Evolutionary conservation across 1,284 basidiomycete genomes (phyloP).

Genomic region (Cryptococcus sp.): DNA sequence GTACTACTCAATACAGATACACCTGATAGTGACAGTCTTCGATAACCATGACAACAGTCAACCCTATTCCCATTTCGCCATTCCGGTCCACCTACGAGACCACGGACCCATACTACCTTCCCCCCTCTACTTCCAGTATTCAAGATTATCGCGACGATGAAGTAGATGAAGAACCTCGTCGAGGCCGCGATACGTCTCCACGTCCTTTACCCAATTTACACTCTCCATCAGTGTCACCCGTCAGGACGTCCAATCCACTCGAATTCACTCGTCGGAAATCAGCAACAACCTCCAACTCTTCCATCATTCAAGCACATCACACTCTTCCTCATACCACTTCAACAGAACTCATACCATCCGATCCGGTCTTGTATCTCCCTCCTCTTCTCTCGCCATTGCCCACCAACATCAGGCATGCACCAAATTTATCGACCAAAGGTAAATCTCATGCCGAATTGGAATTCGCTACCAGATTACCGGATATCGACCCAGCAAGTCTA

Average conservation of each 20-base stretch:
- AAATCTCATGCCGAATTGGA: conserved; percentile 1
- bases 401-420: conserved; percentile 18
- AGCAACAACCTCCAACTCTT: background rate
- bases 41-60: background rate
- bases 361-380: conserved; percentile 68
- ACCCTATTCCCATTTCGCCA: background rate
- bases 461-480: conserved; percentile 70
- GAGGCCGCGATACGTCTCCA: conserved; percentile 15
- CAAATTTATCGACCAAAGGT: conserved; percentile 17
- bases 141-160: background rate
- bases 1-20: too few relatives aligned
- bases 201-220: conserved; percentile 13
- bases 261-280: background rate
- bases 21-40: too few relatives aligned
- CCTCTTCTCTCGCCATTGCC: conserved; percentile 68
- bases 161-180: background rate
- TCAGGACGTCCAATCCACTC: background rate
- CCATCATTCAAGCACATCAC: conserved; percentile 48
- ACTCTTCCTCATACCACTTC: conserved; percentile 56
- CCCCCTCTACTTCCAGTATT: background rate
- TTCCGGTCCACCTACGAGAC: background rate
- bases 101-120: background rate
- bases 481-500: conserved; percentile 76
- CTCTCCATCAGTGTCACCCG: conserved; percentile 7
- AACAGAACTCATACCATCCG: conserved; percentile 37